Evolutionary conservation across 2,329 filamentous ascomycete genomes (phyloP), one percentile per base, ranked within the genome.

Genomic region (Lachnellula occidentalis): DNA sequence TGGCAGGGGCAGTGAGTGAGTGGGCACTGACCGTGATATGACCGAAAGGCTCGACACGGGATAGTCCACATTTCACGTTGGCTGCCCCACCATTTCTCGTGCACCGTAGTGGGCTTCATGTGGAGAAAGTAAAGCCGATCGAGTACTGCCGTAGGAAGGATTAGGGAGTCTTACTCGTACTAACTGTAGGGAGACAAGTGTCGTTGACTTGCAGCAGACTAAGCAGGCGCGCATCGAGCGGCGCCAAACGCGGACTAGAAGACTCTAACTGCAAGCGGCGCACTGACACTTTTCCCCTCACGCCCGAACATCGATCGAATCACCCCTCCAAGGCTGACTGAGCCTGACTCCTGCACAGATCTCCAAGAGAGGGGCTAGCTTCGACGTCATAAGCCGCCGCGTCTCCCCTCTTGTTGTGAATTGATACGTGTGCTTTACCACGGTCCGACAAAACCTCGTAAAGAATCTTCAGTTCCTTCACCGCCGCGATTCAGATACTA

Each of bases 321-420:
- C n/a, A 43, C n/a, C 41, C 41, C 41, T 19, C 19, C 41, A 43
- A 43, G 19, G 41, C 17, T 22, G 42, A 55, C 43, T 51, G 22
- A 43, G 19, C 19, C 17, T 22, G 42, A 55, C 43, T 51, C 48
- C 48, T 41, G 53, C 50, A 47, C 2, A 43, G 41, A 19, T 43
- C 15, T 27, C 43, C 34, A 24, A 21, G n/a, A 34, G 17, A 48
- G 27, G 42, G 41, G 21, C 27, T 31, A 15, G 11, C 43, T 34
- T 46, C 36, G 42, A 61, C 58, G 61, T 63, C 61, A 63, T 59
- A 54, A 14, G 43, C 54, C 55, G 55, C 27, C 27, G 27, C 27
- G 8, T 31, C 27, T 8, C 11, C 27, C 27, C 2, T 27, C 36
- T 50, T 55, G 56, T 56, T 61, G 54, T 50, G 49, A 45, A 49